Base-by-base conservation (phyloP, 2,329 filamentous ascomycete species). In the Cytospora piceae region DNA sequence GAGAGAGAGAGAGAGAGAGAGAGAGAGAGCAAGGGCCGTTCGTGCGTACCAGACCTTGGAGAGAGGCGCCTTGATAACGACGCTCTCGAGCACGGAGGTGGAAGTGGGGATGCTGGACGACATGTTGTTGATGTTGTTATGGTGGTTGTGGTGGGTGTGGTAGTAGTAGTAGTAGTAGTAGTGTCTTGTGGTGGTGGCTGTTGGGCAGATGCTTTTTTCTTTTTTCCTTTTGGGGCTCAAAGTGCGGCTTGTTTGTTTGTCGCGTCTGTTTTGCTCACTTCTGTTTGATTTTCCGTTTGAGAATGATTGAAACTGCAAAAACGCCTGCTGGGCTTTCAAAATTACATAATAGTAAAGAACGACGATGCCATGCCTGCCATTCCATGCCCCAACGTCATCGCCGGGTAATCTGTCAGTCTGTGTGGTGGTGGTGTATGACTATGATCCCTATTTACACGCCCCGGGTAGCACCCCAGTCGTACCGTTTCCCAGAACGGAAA, bases 51-150 rank as follows among this genome's bases (percentile, higher is more conserved):
- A 92, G 75, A 91, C 88, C 70, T 85, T 77, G 72, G 83, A 83
- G 75, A 91, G 83, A 39, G 85, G 85, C 46, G 88, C 88, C 71
- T 85, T 82, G 78, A 92, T 90, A 77, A 92, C 87, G 73, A 86
- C 83, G 64, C 84, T 87, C 79, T 90, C 88, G 71, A 82, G 79
- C 72, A 90, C 86, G 31, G 85, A 88, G 72, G 87, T 89, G 67
- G 86, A 86, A 52, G 88, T 90, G 67, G 88, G 88, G 74, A 90
- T 90, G 39, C 58, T 55, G 61, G 71, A 66, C 39, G 72, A 71
- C 57, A 59, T 56, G n/a, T 51, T 61, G 34, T 49, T 61, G 34
- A 32, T 49, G 29, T 51, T 32, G 20, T 17, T 20, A 14, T 53
- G 17, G 20, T 46, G 20, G 39, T 15, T 39, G 49, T 20, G 32